These are phyloP conservation scores for Ophiostoma quercus DNA, from an alignment of 2,329 filamentous ascomycete species.

Conservation along the genomic window DNA sequence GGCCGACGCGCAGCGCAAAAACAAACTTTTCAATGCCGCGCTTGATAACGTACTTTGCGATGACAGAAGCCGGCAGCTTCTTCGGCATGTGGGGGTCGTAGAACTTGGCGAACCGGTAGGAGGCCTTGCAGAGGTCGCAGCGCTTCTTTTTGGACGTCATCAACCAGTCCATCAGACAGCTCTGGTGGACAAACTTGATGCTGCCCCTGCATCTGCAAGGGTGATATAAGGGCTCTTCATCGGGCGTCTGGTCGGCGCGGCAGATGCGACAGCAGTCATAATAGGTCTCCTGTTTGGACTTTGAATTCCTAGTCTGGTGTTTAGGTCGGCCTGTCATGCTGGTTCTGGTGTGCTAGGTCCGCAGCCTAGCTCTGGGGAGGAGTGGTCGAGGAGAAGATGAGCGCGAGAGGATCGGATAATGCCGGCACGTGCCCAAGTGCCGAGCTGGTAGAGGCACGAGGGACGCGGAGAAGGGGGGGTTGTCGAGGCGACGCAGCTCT, in stretches of 20 bases:
- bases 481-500: background rate
- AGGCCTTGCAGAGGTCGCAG: constrained; percentile 98
- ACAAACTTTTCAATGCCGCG: constrained; percentile 67
- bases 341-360: background rate
- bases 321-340: background rate
- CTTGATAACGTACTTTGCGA: constrained; percentile 69
- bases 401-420: background rate
- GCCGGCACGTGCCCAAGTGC: background rate
- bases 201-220: constrained; percentile 98
- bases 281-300: constrained; percentile 36
- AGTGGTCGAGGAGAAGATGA: background rate
- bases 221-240: constrained; percentile 81
- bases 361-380: background rate
- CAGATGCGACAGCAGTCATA: constrained; percentile 95
- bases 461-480: background rate
- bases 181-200: constrained; percentile 97
- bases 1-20: constrained; percentile 69
- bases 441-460: background rate
- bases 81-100: constrained; percentile 93
- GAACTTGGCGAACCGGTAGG: constrained; percentile 95
- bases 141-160: constrained; percentile 99
- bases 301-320: background rate
- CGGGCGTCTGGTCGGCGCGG: constrained; percentile 71
- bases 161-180: constrained; percentile 97
- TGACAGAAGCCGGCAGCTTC: constrained; percentile 72